Evolutionary conservation across 2,329 filamentous ascomycete genomes (phyloP), one percentile per base, ranked within the genome.

Genomic region (Aspergillus pseudotamarii): DNA sequence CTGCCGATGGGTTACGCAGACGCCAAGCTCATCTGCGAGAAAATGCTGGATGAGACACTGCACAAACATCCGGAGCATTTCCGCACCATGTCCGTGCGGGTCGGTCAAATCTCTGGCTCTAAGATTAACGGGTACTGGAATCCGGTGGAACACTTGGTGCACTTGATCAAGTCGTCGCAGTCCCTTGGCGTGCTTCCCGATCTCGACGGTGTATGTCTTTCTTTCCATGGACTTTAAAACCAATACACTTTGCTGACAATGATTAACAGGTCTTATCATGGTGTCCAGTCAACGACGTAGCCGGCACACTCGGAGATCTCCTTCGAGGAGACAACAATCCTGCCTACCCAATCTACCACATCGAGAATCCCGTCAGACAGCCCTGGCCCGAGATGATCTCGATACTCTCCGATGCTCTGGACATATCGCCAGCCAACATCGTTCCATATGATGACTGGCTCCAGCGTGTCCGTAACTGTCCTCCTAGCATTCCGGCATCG

Each of bases 41-140:
- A 73, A 4, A 83, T 86, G 73, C 76, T 86, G 0, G 78, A 82
- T 53, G 71, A 77, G 59, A 86, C 84, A 0, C 70, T 85, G 3
- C 79, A 81, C 60, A 67, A 71, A 12, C 69, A 81, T 63, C 79
- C 80, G 0, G 61, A 74, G 0, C 72, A 66, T 1, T 85, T 86
- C 74, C 77, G 76, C 12, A 62, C 80, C 0, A 81, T 79, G 73
- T 72, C 69, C 0, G 80, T 83, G 0, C 78, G 85, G 0, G 72
- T 81, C 0, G 85, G 82, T 0, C 86, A 88, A 70, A 83, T 88
- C 41, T 77, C 85, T 0, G 85, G 86, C 0, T 82, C 80, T 0
- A 80, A 67, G 4, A 75, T 61, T 0, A 85, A 73, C 60, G 85
- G 85, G 0, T 82, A 81, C 68, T 88, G 85, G 86, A 87, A 87